Conservation (phyloP, 2,329 filamentous ascomycete genomes). For the Ascosphaera acerosa region DNA sequence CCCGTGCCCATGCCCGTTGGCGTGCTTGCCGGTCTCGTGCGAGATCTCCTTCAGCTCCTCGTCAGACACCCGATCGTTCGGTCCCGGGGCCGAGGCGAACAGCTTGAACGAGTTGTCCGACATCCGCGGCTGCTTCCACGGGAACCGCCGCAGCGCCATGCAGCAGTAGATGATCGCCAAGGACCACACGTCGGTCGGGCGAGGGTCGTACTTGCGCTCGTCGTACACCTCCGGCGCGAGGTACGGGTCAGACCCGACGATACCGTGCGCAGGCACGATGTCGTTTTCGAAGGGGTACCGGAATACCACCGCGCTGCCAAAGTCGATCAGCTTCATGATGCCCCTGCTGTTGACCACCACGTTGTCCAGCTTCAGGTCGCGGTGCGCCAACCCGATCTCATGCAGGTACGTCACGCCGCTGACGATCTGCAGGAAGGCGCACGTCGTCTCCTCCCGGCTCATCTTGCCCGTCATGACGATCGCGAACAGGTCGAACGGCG, state of each 20-base stretch:
- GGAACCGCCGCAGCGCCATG: slow-evolving; percentile 86
- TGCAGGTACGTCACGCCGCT: slow-evolving; percentile 89
- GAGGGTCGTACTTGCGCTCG: slow-evolving; percentile 74
- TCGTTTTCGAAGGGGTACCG: slow-evolving; percentile 90
- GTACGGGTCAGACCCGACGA: slow-evolving; percentile 79
- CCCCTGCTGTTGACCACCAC: slow-evolving; percentile 89
- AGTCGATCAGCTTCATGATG: slow-evolving; percentile 99
- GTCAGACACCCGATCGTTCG: slow-evolving; percentile 28
- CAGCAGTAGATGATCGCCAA: slow-evolving; percentile 97
- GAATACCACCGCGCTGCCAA: slow-evolving; percentile 91
- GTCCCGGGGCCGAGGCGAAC: slow-evolving; percentile 65
- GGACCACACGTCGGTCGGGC: slow-evolving; percentile 91
- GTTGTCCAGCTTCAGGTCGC: slow-evolving; percentile 91
- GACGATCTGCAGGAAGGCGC: slow-evolving; percentile 79
- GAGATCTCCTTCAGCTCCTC: slow-evolving; percentile 12
- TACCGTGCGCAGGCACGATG: slow-evolving; percentile 59
- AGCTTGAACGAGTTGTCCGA: slow-evolving; percentile 89
- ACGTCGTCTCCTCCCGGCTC: slow-evolving; percentile 71
- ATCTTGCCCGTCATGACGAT: slow-evolving; percentile 99
- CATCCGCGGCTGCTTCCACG: slow-evolving; percentile 83
- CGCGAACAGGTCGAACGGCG: slow-evolving; percentile 83
- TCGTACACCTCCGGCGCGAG: slow-evolving; percentile 94
- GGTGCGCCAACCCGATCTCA: slow-evolving; percentile 79
- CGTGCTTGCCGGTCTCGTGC: slow-evolving; percentile 3
- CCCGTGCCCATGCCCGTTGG: slow-evolving; percentile 4